Evolutionary conservation across 1,284 basidiomycete species (phyloP).

Genomic region (Ganoderma sp.): DNA sequence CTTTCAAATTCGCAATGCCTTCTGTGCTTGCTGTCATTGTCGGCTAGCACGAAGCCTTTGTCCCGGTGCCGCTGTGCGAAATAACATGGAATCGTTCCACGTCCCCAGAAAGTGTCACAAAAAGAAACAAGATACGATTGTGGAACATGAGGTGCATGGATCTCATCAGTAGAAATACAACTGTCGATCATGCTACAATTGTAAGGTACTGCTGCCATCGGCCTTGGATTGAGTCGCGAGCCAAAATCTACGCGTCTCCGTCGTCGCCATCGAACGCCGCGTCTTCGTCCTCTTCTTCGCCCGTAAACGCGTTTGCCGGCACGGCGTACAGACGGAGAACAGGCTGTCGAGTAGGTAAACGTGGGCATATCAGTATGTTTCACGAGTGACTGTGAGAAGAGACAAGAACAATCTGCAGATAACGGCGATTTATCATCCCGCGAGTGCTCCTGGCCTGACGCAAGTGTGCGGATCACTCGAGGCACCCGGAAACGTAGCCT

Average conservation of each 20-base stretch:
- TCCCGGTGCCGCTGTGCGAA: neutral
- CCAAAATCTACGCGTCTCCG: conserved; percentile 39
- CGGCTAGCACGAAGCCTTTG: neutral
- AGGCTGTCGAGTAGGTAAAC: conserved; percentile 58
- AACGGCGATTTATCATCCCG: conserved; percentile 17
- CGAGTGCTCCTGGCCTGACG: conserved; percentile 5
- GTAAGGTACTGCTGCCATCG: neutral
- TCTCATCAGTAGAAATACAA: conserved; percentile 29
- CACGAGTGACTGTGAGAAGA: conserved; percentile 8
- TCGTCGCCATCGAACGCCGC: conserved; percentile 59
- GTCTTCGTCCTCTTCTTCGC: conserved; percentile 61
- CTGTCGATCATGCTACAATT: conserved; percentile 17
- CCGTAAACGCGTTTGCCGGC: conserved; percentile 84
- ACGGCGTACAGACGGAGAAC: conserved; percentile 94
- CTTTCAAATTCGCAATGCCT: neutral
- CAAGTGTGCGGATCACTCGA: conserved; percentile 4
- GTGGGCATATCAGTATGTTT: conserved; percentile 14
- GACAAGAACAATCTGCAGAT: conserved; percentile 5
- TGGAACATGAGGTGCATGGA: conserved; percentile 9
- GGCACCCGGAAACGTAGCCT: neutral
- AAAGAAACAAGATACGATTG: conserved; percentile 2
- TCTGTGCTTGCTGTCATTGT: neutral
- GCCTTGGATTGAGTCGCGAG: neutral
- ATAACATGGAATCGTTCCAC: neutral
- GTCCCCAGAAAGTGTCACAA: neutral